A percentile compares a stretch with the other conserved stretches of the same genome.
These are phyloP conservation scores for Hypoxylon sp. DNA, from an alignment of 2,329 filamentous ascomycete genomes.

Conservation along the genomic window DNA sequence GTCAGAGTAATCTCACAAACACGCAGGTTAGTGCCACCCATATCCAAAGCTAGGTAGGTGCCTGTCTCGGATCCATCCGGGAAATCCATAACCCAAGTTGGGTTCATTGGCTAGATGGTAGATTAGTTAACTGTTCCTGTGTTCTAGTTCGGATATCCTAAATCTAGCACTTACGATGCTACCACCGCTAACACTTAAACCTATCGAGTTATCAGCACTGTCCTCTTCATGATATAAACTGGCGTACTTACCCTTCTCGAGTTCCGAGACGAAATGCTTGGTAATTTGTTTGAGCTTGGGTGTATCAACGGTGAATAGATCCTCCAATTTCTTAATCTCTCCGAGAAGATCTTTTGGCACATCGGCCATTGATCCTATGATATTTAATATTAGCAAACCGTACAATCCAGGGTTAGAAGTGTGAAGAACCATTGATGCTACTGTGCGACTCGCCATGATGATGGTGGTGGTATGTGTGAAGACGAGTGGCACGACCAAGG, in stretches of 20 bases:
- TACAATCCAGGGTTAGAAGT: background rate
- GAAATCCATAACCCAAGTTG: constrained; percentile 93
- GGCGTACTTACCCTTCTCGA: constrained; percentile 74
- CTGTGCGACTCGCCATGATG: constrained; percentile 8
- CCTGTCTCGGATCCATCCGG: constrained; percentile 88
- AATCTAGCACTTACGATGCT: constrained; percentile 76
- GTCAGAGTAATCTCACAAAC: constrained; percentile 93
- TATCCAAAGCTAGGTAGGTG: constrained; percentile 88
- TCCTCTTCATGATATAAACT: constrained; percentile 6
- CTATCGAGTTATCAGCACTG: constrained; percentile 53
- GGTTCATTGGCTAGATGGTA: constrained; percentile 84
- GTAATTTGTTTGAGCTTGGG: constrained; percentile 89
- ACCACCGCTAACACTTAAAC: constrained; percentile 85
- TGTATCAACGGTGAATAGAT: constrained; percentile 79
- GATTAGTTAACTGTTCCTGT: constrained; percentile 23
- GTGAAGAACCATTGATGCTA: constrained; percentile 19
- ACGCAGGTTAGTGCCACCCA: constrained; percentile 95
- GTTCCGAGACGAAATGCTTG: constrained; percentile 86
- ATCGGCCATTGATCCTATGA: constrained; percentile 85
- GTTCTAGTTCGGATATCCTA: background rate
- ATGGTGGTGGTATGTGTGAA: constrained; percentile 37
- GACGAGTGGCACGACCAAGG: constrained; percentile 19
- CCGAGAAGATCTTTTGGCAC: constrained; percentile 82
- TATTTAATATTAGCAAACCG: constrained; percentile 6
- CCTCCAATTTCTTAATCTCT: constrained; percentile 85